These are phyloP conservation scores for Dactylellina drechsleri DNA, from an alignment of 2,329 filamentous ascomycete genomes.

Conservation along the genomic window DNA sequence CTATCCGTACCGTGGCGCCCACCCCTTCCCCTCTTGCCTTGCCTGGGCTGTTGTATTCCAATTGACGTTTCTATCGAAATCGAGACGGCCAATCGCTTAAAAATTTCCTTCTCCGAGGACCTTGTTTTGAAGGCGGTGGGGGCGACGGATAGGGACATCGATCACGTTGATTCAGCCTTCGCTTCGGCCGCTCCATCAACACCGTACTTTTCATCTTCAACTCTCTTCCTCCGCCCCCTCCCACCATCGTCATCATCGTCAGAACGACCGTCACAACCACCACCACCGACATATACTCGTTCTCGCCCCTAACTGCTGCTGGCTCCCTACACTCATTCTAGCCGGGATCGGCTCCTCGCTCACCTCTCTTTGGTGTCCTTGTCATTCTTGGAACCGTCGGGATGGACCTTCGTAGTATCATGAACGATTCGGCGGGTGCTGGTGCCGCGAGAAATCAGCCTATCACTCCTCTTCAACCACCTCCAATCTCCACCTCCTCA, in stretches of 20 bases:
- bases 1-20: not conserved
- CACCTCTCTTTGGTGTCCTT: slow-evolving; percentile 30
- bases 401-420: slow-evolving; percentile 59
- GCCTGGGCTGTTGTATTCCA: too few species aligned
- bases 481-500: slow-evolving; percentile 50
- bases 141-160: slow-evolving; percentile 46
- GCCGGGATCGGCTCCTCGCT: not conserved
- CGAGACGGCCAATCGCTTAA: slow-evolving; percentile 14
- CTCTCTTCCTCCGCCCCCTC: slow-evolving; percentile 17
- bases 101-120: slow-evolving; percentile 29
- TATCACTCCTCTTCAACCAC: slow-evolving; percentile 43
- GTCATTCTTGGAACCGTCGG: slow-evolving; percentile 16
- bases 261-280: slow-evolving; percentile 1
- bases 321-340: not conserved
- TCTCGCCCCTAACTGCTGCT: not conserved
- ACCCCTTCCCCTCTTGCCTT: not conserved
- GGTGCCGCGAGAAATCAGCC: slow-evolving; percentile 48
- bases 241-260: slow-evolving; percentile 4
- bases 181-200: slow-evolving; percentile 44
- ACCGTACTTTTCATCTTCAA: slow-evolving; percentile 5
- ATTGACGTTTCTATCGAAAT: too few species aligned
- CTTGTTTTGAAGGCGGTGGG: slow-evolving; percentile 38
- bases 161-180: slow-evolving; percentile 52
- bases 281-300: slow-evolving; percentile 10
- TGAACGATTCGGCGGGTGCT: slow-evolving; percentile 56